These are phyloP conservation scores for Sugiyamaella sp. DNA, from an alignment of 1,139 yeast species.

Conservation along the genomic window DNA sequence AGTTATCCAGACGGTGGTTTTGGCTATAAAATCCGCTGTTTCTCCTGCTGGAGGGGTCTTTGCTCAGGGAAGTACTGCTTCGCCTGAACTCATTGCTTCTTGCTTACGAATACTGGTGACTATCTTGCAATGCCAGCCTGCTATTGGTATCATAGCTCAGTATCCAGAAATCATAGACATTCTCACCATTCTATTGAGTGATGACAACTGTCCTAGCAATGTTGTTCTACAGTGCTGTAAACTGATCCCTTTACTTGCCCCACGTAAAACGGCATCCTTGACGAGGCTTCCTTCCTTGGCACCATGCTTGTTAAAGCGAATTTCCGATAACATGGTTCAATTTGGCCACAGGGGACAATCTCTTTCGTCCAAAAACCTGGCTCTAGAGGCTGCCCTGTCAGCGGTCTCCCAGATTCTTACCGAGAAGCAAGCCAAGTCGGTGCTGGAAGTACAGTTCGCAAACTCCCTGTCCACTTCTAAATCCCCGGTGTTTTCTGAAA, in stretches of 20 bases:
- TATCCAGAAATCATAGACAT: constrained; percentile 33
- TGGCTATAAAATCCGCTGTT: constrained; percentile 20
- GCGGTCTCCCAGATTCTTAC: constrained; percentile 38
- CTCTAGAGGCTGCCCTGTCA: constrained; percentile 35
- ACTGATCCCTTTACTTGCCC: constrained; percentile 35
- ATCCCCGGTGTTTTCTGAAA: constrained; percentile 15
- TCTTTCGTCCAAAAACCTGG: constrained; percentile 18
- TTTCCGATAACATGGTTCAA: constrained; percentile 25
- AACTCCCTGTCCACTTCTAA: not conserved
- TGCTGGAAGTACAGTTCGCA: constrained; percentile 9
- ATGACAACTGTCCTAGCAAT: constrained; percentile 24
- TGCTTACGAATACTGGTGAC: constrained; percentile 36
- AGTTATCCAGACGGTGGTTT: constrained; percentile 30
- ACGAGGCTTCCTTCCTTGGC: constrained; percentile 22
- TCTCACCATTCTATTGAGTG: constrained; percentile 29
- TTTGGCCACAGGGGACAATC: constrained; percentile 12
- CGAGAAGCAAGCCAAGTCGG: constrained; percentile 26
- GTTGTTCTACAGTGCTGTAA: constrained; percentile 33
- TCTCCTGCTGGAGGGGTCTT: constrained; percentile 8
- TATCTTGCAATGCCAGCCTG: constrained; percentile 32
- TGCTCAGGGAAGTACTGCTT: not conserved
- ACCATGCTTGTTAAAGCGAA: constrained; percentile 29
- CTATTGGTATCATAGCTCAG: constrained; percentile 28
- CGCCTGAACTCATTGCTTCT: constrained; percentile 31
- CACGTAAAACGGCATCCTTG: constrained; percentile 26